Conservation (phyloP, 495 filamentous ascomycete species). For the Cladorrhinum samala region DNA sequence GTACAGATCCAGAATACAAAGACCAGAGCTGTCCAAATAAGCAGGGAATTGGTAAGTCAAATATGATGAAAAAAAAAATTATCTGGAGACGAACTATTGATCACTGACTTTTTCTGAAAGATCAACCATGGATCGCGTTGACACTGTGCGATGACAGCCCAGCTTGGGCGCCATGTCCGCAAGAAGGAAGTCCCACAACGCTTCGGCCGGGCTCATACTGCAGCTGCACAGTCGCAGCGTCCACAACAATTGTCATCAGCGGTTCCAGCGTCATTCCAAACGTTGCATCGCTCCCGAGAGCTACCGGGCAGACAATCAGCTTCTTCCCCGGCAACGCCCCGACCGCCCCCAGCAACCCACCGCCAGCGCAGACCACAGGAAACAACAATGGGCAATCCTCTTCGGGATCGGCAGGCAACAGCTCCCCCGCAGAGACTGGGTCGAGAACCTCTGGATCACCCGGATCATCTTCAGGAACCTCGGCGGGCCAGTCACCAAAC, state of each 20-base stretch:
- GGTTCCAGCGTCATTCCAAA: slow-evolving; percentile 8
- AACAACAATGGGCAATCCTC: not conserved
- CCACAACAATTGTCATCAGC: slow-evolving; percentile 15
- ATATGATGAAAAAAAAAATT: too few relatives aligned
- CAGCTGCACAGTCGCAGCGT: slow-evolving; percentile 18
- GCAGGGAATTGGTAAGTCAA: slow-evolving; percentile 12
- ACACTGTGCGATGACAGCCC: slow-evolving; percentile 18
- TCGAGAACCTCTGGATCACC: not conserved
- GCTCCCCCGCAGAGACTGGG: not conserved
- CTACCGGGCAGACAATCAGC: slow-evolving; percentile 13
- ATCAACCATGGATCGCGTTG: slow-evolving; percentile 24
- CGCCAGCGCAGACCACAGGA: not conserved
- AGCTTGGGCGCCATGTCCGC: slow-evolving; percentile 22
- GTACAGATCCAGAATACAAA: slow-evolving; percentile 22
- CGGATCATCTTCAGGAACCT: not conserved
- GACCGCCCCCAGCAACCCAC: not conserved
- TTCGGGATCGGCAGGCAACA: not conserved
- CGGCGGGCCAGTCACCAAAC: not conserved
- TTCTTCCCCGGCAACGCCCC: slow-evolving; percentile 17
- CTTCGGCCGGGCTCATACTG: slow-evolving; percentile 20
- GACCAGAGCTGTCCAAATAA: slow-evolving; percentile 20
- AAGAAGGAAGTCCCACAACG: slow-evolving; percentile 20
- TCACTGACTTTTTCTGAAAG: not conserved
- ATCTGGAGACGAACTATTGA: not conserved
- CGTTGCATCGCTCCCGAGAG: slow-evolving; percentile 15